A percentile compares a stretch with the other conserved stretches of the same genome.
These are phyloP conservation scores for Pisolithus albus DNA, from an alignment of 768 basidiomycete species.

Conservation along the genomic window DNA sequence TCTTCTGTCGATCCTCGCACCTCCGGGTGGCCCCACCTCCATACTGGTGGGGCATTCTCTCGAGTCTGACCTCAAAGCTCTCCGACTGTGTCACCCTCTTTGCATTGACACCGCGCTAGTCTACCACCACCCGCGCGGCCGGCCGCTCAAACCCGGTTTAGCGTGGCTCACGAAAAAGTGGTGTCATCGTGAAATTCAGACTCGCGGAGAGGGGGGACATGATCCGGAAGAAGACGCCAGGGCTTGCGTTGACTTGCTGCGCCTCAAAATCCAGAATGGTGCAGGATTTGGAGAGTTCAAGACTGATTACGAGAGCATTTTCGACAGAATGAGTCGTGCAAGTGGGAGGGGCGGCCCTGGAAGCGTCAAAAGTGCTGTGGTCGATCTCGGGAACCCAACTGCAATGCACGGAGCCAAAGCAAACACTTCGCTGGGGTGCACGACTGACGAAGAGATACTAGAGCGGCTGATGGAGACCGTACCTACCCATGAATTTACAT, in stretches of 20 bases:
- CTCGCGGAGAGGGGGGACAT: conserved; percentile 77
- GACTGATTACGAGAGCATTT: conserved; percentile 79
- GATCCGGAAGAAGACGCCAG: conserved; percentile 93
- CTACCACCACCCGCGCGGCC: conserved; percentile 89
- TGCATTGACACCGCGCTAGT: conserved; percentile 89
- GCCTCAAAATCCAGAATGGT: conserved; percentile 72
- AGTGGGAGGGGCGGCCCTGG: conserved; percentile 35
- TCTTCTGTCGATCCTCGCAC: conserved; percentile 56
- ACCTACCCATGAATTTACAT: conserved; percentile 70
- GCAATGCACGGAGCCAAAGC: conserved; percentile 85
- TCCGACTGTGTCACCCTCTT: conserved; percentile 78
- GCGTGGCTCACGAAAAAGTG: conserved; percentile 97
- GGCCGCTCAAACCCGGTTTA: conserved; percentile 89
- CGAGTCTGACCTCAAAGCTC: conserved; percentile 86
- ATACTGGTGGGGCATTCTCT: conserved; percentile 94
- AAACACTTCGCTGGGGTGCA: conserved; percentile 67
- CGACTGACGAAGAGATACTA: conserved; percentile 70
- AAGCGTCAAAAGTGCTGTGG: conserved; percentile 54
- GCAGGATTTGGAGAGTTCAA: conserved; percentile 82
- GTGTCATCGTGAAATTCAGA: conserved; percentile 87
- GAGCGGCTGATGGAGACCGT: conserved; percentile 56
- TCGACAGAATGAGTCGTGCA: conserved; percentile 71
- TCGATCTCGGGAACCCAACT: conserved; percentile 79
- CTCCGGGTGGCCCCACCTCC: conserved; percentile 45
- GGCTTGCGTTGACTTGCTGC: conserved; percentile 78